A percentile compares a stretch with the other conserved stretches of the same genome.
phyloP scores from a whole-genome alignment of 2,329 filamentous ascomycete genomes.

The Exutisphaerella laricina region DNA sequence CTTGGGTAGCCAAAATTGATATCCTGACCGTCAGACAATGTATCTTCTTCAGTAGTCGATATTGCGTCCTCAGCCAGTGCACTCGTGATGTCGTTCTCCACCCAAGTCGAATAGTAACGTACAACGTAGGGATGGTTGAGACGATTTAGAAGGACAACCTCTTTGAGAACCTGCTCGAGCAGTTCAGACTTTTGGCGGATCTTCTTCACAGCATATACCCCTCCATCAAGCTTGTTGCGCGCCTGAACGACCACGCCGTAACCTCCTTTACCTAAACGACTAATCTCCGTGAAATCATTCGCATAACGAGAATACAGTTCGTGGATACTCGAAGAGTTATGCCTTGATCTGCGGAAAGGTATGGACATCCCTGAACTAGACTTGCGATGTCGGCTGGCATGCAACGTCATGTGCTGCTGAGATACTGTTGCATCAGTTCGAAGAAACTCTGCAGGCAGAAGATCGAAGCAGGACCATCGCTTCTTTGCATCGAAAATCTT shows the following conservation, averaged over 20 bases:
- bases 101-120: constrained; percentile 93
- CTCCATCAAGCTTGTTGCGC: constrained; percentile 85
- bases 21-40: constrained; percentile 48
- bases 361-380: constrained; percentile 23
- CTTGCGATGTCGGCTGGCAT: constrained; percentile 10
- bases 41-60: constrained; percentile 21
- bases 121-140: constrained; percentile 85
- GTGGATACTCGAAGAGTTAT: constrained; percentile 28
- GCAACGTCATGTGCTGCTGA: constrained; percentile 10
- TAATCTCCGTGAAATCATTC: constrained; percentile 86
- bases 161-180: constrained; percentile 74
- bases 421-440: constrained; percentile 45
- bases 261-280: constrained; percentile 82
- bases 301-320: constrained; percentile 65
- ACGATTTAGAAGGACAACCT: constrained; percentile 83
- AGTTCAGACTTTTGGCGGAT: constrained; percentile 70
- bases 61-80: constrained; percentile 2
- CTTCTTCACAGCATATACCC: constrained; percentile 95
- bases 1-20: constrained; percentile 59
- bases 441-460: constrained; percentile 55
- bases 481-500: constrained; percentile 88
- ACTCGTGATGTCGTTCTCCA: constrained; percentile 58
- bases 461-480: constrained; percentile 72
- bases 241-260: constrained; percentile 97
- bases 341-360: constrained; percentile 28